Evolutionary conservation across 352 stramenopile genomes (phyloP).

Genomic region (Halophytophthora batemanensis): DNA sequence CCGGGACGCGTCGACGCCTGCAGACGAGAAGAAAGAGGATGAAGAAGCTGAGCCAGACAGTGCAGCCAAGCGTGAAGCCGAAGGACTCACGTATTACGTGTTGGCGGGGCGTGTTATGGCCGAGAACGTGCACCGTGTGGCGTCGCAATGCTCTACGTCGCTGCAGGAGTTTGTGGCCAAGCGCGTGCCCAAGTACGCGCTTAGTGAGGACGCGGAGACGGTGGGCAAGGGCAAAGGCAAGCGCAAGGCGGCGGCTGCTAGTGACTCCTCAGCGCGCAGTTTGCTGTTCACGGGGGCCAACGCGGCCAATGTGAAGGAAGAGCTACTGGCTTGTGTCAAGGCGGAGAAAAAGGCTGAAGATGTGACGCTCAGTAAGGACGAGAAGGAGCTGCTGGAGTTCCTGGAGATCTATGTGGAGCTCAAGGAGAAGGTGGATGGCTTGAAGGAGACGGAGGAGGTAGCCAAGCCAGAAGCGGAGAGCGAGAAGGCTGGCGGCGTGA

Average conservation of each 20-base stretch:
- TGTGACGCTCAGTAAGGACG: slow-evolving; percentile 22
- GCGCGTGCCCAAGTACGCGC: slow-evolving; percentile 52
- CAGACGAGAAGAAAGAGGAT: slow-evolving; percentile 9
- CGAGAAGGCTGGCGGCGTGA: slow-evolving; percentile 25
- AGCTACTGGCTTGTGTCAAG: slow-evolving; percentile 55
- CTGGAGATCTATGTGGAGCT: slow-evolving; percentile 85
- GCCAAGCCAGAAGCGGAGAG: no score
- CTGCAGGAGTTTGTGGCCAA: slow-evolving; percentile 49
- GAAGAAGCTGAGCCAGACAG: slow-evolving; percentile 19
- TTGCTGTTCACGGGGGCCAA: slow-evolving; percentile 50
- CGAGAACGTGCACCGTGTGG: slow-evolving; percentile 73
- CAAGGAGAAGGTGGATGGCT: slow-evolving; percentile 82
- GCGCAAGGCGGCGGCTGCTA: slow-evolving; percentile 33
- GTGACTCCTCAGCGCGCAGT: slow-evolving; percentile 12
- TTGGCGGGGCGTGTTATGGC: slow-evolving; percentile 77
- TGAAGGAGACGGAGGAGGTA: slow-evolving; percentile 70
- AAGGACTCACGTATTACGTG: slow-evolving; percentile 81
- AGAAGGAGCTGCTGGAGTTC: slow-evolving; percentile 67
- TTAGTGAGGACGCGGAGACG: slow-evolving; percentile 14
- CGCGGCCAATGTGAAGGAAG: slow-evolving; percentile 48
- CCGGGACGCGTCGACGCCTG: slow-evolving; percentile 39
- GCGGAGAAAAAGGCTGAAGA: slow-evolving; percentile 26
- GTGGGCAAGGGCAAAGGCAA: slow-evolving; percentile 66
- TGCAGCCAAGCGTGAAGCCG: slow-evolving; percentile 35
- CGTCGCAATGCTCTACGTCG: slow-evolving; percentile 28